These are phyloP conservation scores for Raffaelea ambrosiae DNA, from an alignment of 2,329 filamentous ascomycete genomes.

Conservation along the genomic window DNA sequence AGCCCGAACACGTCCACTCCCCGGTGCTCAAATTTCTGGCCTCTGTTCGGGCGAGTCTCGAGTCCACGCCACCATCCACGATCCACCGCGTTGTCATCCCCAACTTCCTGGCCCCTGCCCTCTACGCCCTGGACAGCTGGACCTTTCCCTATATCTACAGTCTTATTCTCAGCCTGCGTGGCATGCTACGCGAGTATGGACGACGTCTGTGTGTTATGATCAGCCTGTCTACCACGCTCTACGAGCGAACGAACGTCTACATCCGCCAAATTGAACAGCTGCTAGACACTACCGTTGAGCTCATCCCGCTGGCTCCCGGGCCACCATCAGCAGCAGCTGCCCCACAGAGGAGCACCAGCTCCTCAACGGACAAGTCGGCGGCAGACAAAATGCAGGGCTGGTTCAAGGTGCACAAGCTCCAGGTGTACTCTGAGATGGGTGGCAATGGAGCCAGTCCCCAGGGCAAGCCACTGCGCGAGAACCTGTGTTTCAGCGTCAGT, in stretches of 20 bases:
- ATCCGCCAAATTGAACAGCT: slow-evolving; percentile 81
- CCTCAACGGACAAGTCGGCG: slow-evolving; percentile 16
- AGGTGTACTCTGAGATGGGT: slow-evolving; percentile 80
- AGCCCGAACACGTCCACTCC: slow-evolving; percentile 24
- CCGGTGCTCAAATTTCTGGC: slow-evolving; percentile 58
- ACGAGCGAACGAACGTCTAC: slow-evolving; percentile 65
- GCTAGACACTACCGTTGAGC: slow-evolving; percentile 65
- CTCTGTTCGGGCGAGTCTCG: slow-evolving; percentile 46
- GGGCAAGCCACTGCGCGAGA: slow-evolving; percentile 62
- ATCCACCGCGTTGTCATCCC: slow-evolving; percentile 83
- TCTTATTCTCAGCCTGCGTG: slow-evolving; percentile 72
- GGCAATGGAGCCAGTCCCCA: slow-evolving; percentile 67
- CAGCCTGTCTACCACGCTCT: slow-evolving; percentile 72
- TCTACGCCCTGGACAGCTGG: slow-evolving; percentile 63
- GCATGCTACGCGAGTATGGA: slow-evolving; percentile 61
- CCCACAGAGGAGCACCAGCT: slow-evolving; percentile 34
- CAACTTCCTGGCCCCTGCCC: slow-evolving; percentile 72
- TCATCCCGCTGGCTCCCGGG: slow-evolving; percentile 59
- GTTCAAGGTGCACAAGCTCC: slow-evolving; percentile 72
- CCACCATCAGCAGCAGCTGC: slow-evolving; percentile 27
- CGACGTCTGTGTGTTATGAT: slow-evolving; percentile 61
- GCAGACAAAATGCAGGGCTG: slow-evolving; percentile 81
- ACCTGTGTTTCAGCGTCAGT: slow-evolving; percentile 85
- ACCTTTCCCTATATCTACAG: slow-evolving; percentile 66
- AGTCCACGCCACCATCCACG: slow-evolving; percentile 46